Conservation (phyloP, 2,329 filamentous ascomycete genomes). For the Endoconidiophora laricicola region DNA sequence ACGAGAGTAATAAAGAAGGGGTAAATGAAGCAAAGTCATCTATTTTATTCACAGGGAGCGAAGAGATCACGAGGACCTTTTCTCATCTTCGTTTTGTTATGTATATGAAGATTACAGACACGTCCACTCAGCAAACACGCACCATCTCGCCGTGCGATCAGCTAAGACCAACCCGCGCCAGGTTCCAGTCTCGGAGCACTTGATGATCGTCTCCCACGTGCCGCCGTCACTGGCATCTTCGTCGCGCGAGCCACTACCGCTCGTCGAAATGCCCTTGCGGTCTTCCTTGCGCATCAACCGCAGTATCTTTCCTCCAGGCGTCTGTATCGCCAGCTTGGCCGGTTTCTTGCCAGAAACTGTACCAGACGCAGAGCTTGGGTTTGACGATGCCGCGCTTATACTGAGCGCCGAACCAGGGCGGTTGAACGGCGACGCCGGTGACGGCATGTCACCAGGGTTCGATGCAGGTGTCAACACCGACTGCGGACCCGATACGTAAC, state of each 20-base stretch:
- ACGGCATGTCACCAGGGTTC: slow-evolving; percentile 33
- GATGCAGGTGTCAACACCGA: slow-evolving; percentile 29
- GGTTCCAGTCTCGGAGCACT: slow-evolving; percentile 64
- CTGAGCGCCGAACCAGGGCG: slow-evolving; percentile 48
- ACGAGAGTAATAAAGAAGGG: too few species aligned
- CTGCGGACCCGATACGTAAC: slow-evolving; percentile 13
- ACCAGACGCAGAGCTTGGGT: slow-evolving; percentile 36
- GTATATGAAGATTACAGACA: slow-evolving; percentile 24
- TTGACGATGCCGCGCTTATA: slow-evolving; percentile 42
- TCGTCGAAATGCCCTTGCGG: slow-evolving; percentile 34
- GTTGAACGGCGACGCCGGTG: slow-evolving; percentile 36
- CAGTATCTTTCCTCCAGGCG: slow-evolving; percentile 85
- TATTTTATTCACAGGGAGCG: too few species aligned
- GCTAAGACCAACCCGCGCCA: slow-evolving; percentile 73
- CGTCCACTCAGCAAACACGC: slow-evolving; percentile 80
- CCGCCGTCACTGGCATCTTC: slow-evolving; percentile 53
- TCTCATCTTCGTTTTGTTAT: too few species aligned
- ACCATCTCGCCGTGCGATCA: slow-evolving; percentile 72
- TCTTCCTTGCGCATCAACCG: slow-evolving; percentile 70
- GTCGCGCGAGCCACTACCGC: slow-evolving; percentile 20
- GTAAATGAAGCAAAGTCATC: too few species aligned
- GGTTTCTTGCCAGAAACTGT: slow-evolving; percentile 56
- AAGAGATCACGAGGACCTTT: too few species aligned
- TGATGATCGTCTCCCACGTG: slow-evolving; percentile 81
- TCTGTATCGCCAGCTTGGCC: slow-evolving; percentile 89